These are phyloP conservation scores for Sclerotinia glacialis DNA, from an alignment of 2,329 filamentous ascomycete genomes.

Conservation along the genomic window DNA sequence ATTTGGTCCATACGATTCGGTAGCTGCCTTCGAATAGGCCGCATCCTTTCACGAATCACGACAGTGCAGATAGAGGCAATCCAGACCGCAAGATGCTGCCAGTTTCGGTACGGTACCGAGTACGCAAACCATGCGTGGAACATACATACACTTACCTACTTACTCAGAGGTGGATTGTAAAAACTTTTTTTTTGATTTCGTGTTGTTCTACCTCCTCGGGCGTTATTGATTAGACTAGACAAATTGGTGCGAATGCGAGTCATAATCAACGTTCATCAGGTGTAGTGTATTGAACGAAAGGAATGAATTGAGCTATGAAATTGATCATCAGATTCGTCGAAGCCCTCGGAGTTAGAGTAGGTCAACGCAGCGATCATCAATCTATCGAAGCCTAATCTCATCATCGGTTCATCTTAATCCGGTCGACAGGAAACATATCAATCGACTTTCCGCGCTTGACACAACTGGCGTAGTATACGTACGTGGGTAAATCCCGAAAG, in stretches of 20 bases:
- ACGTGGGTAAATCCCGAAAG: background rate
- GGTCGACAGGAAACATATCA: background rate
- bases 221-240: conserved; percentile 2
- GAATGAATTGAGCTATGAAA: background rate
- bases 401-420: background rate
- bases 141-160: background rate
- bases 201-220: background rate
- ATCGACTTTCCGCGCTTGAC: too few species aligned
- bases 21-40: background rate
- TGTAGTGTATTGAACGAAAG: background rate
- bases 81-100: background rate
- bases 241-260: background rate
- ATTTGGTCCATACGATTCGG: background rate
- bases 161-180: background rate
- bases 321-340: background rate
- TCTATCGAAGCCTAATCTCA: background rate
- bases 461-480: background rate
- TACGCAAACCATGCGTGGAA: too few species aligned
- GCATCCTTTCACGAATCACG: background rate
- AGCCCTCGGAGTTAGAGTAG: background rate
- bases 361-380: background rate
- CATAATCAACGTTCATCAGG: background rate
- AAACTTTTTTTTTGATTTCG: background rate
- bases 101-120: background rate
- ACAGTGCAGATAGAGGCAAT: conserved; percentile 12